Base-by-base conservation (phyloP, 2,329 filamentous ascomycete species). In the Neurospora crassa region DNA sequence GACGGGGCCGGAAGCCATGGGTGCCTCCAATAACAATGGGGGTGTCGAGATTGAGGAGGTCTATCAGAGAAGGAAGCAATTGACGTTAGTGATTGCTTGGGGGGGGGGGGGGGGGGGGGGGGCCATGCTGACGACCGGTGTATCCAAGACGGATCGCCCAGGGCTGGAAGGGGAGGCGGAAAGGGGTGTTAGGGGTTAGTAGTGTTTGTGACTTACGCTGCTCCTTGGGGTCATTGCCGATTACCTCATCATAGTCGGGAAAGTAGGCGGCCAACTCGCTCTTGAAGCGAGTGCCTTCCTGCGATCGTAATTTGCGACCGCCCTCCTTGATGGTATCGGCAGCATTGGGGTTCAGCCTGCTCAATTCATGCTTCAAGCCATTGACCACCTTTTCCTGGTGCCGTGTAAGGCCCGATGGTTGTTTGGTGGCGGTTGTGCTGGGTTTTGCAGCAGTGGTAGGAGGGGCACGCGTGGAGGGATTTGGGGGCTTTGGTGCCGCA, bases 211-310 rank as follows among this genome's bases (percentile, higher is more conserved):
- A 84, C 88, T 79, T 86, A 94, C 94, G 91, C 76, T 91, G 85
- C 81, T 94, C 91, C 76, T 91, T 91, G 47, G 90, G 88, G 74
- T 93, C 90, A 78, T 96, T 92, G 73, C 92, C 94, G 82, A 98
- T 93, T 75, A 97, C 88, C 79, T 97, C 93, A 81, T 97, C 94
- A 81, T 97, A 98, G 78, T 96, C 94, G 69, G 92, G 90, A 78
- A 98, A 97, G 82, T 97, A 98, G 68, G 89, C 88, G 45, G 94
- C 91, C 73, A 98, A 86, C 78, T 97, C 94, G 81, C 94, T 97
- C 85, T 96, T 97, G 82, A 94, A 91, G 76, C 93, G 87, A 69
- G 91, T 91, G 12, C 91, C 92, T 77, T 97, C 93, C 77, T 96
- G 92, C 69, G 93, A 97, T 74, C 95, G 89, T 79, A 97, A 84